Conservation (phyloP, 768 basidiomycete genomes). For the Cystobasidiopsis lactophilus region DNA sequence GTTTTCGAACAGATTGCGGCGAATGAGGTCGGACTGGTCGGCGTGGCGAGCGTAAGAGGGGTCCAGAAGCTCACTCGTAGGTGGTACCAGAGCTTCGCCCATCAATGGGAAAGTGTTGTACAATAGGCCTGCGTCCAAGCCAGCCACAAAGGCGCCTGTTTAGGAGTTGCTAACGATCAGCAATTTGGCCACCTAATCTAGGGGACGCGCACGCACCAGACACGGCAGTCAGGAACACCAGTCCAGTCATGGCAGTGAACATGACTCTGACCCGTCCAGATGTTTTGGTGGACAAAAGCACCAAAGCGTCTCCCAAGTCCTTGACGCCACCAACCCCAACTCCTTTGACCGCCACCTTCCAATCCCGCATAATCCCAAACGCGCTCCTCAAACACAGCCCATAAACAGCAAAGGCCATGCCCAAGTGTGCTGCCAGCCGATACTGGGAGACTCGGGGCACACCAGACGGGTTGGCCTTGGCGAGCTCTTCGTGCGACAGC, state of each 20-base stretch:
- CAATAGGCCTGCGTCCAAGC: slow-evolving; percentile 82
- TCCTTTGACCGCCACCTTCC: slow-evolving; percentile 35
- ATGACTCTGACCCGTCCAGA: slow-evolving; percentile 39
- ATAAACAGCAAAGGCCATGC: slow-evolving; percentile 77
- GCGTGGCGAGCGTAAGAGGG: slow-evolving; percentile 44
- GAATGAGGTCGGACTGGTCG: slow-evolving; percentile 63
- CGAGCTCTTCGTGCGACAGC: slow-evolving; percentile 56
- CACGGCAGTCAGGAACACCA: slow-evolving; percentile 76
- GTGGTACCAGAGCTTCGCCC: slow-evolving; percentile 70
- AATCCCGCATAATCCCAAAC: slow-evolving; percentile 52
- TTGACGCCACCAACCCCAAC: slow-evolving; percentile 5
- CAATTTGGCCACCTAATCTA: too few species aligned
- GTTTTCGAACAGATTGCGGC: slow-evolving; percentile 91
- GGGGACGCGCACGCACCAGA: too few species aligned
- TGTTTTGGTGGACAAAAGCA: slow-evolving; percentile 35
- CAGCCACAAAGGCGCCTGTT: slow-evolving; percentile 89
- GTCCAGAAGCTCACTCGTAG: slow-evolving; percentile 58
- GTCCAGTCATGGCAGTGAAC: slow-evolving; percentile 41
- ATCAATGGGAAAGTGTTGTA: slow-evolving; percentile 97
- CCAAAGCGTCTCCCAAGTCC: slow-evolving; percentile 26
- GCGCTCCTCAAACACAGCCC: slow-evolving; percentile 53
- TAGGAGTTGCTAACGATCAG: slow-evolving; percentile 1
- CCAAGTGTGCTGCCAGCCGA: slow-evolving; percentile 78
- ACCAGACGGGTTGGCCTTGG: slow-evolving; percentile 35
- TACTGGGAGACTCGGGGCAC: slow-evolving; percentile 94